A percentile compares a stretch with the other conserved stretches of the same genome.
Evolutionary conservation across 73 alveolate genomes (phyloP).

Genomic region (Blepharisma japonicum): DNA sequence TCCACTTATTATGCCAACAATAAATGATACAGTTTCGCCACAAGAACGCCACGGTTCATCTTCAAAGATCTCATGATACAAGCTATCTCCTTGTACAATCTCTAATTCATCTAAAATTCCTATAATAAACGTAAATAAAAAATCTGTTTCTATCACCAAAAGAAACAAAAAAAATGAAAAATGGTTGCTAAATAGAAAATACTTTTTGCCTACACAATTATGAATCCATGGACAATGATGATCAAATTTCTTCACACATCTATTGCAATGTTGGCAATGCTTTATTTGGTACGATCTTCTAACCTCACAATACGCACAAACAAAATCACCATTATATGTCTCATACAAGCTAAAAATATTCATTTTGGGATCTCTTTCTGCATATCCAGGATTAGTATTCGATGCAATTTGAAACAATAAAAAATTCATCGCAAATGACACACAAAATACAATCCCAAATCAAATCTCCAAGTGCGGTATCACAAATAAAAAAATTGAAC

Average conservation of each 20-base stretch:
- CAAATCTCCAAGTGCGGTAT: not conserved
- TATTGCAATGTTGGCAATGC: conserved; percentile 68
- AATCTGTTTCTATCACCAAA: not conserved
- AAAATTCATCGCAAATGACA: not conserved
- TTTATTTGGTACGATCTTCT: conserved; percentile 52
- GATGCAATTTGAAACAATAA: conserved; percentile 7
- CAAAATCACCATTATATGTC: conserved; percentile 34
- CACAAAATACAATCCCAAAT: not conserved
- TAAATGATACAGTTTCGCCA: not conserved
- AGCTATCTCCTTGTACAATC: not conserved
- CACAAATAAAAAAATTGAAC: not conserved
- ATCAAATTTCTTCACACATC: conserved; percentile 76
- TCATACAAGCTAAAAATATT: conserved; percentile 25
- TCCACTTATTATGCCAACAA: not conserved
- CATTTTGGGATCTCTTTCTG: not conserved
- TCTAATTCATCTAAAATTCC: not conserved
- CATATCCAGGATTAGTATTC: conserved; percentile 25
- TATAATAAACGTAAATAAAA: not conserved
- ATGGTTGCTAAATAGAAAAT: not conserved
- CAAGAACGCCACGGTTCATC: not conserved
- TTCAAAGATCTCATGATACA: not conserved
- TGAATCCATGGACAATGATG: conserved; percentile 81
- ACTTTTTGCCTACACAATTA: conserved; percentile 66
- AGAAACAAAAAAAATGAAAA: conserved; percentile 31
- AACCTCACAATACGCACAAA: conserved; percentile 66